Evolutionary conservation across 192 early-diverging fungal genomes (phyloP), one percentile per base, ranked within the genome.

Genomic region (Dispira parvispora): DNA sequence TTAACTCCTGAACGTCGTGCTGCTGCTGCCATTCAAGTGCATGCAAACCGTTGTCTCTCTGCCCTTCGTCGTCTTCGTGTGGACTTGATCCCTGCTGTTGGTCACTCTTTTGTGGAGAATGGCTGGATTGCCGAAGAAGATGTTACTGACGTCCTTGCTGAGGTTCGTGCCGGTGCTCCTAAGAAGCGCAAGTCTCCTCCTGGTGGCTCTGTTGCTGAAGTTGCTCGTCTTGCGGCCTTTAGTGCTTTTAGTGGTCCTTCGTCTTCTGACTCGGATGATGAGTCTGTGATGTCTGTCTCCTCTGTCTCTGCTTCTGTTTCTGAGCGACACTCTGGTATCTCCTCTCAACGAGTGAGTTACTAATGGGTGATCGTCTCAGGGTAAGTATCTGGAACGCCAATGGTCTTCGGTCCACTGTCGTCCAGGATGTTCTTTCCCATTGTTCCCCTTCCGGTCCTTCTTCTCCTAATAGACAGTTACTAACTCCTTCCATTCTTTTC

Each of bases 391-490:
- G 46, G 46, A 46, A 46, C 46, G 46, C 46, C 46, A 46, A 46
- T 46, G 46, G 46, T 46, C 46, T 46, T 46, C 46, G 46, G 46
- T 46, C 46, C 46, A 46, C 46, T 46, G 46, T 46, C 46, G 46
- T 46, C 46, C 46, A 46, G 46, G 46, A 46, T 46, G 46, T 46
- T 46, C 46, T 46, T 46, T 46, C 46, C 46, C 46, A 46, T 46
- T 46, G 46, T 46, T 46, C 46, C 46, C 46, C 46, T 46, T 18
- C 46, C 46, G 46, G 46, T 46, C 46, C 46, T 46, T 46, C 46
- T 46, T 46, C 46, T 46, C 46, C 46, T 46, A 46, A 46, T 46
- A 46, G 46, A 46, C 46, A 46, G 46, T 46, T 46, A 46, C 46
- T 46, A 46, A 46, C 46, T 46, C 46, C 46, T 46, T 46, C 46